A percentile compares a stretch with the other conserved stretches of the same genome.
These are phyloP conservation scores for Purpureocillium lavendulum DNA, from an alignment of 2,329 filamentous ascomycete genomes.

Conservation along the genomic window DNA sequence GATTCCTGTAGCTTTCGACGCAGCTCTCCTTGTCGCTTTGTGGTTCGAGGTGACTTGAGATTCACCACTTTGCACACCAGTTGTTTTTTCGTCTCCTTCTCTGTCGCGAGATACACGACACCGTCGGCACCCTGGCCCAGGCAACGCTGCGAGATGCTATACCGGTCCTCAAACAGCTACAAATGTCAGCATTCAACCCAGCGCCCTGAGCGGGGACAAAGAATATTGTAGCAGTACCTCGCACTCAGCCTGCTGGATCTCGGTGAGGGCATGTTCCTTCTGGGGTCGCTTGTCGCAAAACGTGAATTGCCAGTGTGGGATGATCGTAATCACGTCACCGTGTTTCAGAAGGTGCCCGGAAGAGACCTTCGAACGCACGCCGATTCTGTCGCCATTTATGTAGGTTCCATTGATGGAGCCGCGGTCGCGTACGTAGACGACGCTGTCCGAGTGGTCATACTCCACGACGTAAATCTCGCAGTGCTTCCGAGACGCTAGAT, in stretches of 20 bases:
- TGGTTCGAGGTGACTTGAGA: slow-evolving; percentile 25
- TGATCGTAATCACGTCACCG: slow-evolving; percentile 39
- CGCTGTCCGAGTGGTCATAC: slow-evolving; percentile 33
- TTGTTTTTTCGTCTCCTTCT: slow-evolving; percentile 46
- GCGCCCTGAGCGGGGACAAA: too few species aligned
- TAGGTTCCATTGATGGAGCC: slow-evolving; percentile 46
- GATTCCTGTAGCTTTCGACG: slow-evolving; percentile 38
- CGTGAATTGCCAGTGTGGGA: slow-evolving; percentile 27
- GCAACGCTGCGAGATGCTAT: slow-evolving; percentile 23
- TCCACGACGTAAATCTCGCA: slow-evolving; percentile 47
- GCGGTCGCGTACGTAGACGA: slow-evolving; percentile 49
- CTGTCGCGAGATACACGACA: slow-evolving; percentile 28
- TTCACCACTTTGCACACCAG: slow-evolving; percentile 62
- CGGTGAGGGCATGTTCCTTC: slow-evolving; percentile 15
- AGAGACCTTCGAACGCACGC: slow-evolving; percentile 24
- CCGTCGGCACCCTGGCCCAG: slow-evolving; percentile 29
- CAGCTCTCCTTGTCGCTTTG: slow-evolving; percentile 17
- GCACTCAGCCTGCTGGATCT: slow-evolving; percentile 22
- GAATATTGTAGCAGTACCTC: slow-evolving; percentile 1
- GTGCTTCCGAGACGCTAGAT: slow-evolving; percentile 41
- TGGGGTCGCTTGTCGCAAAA: slow-evolving; percentile 20
- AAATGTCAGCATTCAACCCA: too few species aligned
- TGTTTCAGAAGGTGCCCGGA: slow-evolving; percentile 39
- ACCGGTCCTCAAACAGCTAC: slow-evolving; percentile 25
- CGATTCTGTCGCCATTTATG: slow-evolving; percentile 39